Conservation (phyloP, 495 filamentous ascomycete species). For the Penicillium cinerascens region DNA sequence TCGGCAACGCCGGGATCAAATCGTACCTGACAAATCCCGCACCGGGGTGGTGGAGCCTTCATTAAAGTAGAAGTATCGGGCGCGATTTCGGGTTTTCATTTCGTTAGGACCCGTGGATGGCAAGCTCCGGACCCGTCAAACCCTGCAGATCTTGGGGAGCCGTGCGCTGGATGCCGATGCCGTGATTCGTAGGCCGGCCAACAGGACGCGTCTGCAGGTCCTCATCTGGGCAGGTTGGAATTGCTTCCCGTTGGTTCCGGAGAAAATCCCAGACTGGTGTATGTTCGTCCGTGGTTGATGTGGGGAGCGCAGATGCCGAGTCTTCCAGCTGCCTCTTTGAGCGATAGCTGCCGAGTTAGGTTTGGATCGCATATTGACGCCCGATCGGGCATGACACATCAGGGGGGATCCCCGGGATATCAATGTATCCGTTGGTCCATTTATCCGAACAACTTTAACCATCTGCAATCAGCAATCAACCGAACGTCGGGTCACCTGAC, state of each 20-base stretch:
- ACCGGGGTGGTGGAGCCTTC: neutral
- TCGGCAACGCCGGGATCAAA: conserved; percentile 22
- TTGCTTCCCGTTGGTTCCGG: neutral
- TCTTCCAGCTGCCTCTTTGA: conserved; percentile 18
- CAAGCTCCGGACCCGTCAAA: conserved; percentile 22
- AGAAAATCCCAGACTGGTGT: conserved; percentile 6
- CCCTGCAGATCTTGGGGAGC: conserved; percentile 25
- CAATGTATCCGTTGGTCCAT: too few species aligned
- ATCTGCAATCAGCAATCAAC: too few species aligned
- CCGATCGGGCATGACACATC: neutral
- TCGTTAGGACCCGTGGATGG: conserved; percentile 16
- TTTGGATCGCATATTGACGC: neutral
- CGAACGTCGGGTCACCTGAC: neutral
- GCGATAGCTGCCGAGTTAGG: conserved; percentile 2
- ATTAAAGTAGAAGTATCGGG: conserved; percentile 2
- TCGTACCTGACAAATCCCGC: conserved; percentile 18
- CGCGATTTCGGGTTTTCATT: conserved; percentile 15
- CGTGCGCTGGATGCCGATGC: conserved; percentile 16
- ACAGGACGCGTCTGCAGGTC: conserved; percentile 4
- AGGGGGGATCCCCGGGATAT: neutral
- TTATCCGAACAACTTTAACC: too few species aligned
- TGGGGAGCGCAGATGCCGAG: conserved; percentile 13
- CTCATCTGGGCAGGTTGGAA: conserved; percentile 6
- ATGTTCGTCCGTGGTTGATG: conserved; percentile 13
- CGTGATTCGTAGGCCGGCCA: conserved; percentile 14